Evolutionary conservation across 2,329 filamentous ascomycete species (phyloP), one percentile per base, ranked within the genome.

Genomic region (Daldinia eschscholtzii): DNA sequence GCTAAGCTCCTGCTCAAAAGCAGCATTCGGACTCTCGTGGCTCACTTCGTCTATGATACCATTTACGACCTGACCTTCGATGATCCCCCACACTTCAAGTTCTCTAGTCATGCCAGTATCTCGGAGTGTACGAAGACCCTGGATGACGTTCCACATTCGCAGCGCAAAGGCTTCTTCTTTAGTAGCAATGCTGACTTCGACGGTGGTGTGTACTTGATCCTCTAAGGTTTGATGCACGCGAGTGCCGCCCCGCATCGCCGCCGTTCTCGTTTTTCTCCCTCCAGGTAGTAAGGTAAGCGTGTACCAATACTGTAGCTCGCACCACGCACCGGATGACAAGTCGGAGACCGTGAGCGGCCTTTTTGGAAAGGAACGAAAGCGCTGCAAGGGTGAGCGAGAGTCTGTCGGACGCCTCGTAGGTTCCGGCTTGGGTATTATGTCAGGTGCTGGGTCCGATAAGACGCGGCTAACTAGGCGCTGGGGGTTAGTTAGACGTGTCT

Each of bases 231-330:
- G 89, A 74, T 99, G 96, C 10, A 98, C 88, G 41, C 86, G 89
- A 41, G 89, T 91, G 0, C 96, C 96, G 60, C 89, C 86, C 77
- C 90, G 91, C 96, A 99, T 99, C 0, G 93, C 93, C 1, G 87
- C 80, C 0, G 94, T 98, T 37, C 85, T 85, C 61, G 87, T 91
- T 77, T 92, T 94, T 64, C 88, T 88, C 0, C 95, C 96, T 76
- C 91, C 83, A 0, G 86, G 87, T 3, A 88, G 88, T 61, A 88
- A 90, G 2, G 90, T 92, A 61, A 99, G 85, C 0, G 89, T 93
- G 81, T 97, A 98, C 84, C 90, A 94, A 76, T 97, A 97, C 79
- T 98, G 94, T 66, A 98, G 80, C 80, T 99, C 95, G 79, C 96
- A 99, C 96, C 96, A 99, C 6, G 94, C 91, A 1, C 94, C 94